Evolutionary conservation across 2,329 filamentous ascomycete species (phyloP).

Genomic region (Xylaria arbuscula): DNA sequence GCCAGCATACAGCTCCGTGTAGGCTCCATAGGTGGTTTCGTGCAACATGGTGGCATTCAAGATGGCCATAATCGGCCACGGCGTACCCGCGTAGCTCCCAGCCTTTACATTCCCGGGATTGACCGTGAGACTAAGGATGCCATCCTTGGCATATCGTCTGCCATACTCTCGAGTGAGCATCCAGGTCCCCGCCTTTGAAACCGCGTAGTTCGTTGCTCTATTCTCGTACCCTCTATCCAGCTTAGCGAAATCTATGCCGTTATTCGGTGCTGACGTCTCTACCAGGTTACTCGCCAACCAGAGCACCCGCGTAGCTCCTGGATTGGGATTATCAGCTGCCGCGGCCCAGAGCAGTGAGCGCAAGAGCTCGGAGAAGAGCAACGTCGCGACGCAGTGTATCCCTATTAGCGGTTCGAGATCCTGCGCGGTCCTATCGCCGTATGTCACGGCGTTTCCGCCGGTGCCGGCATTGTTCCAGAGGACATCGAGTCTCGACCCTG

Average conservation of each 20-base stretch:
- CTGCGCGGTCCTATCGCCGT: constrained; percentile 46
- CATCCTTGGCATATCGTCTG: constrained; percentile 37
- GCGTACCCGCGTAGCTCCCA: constrained; percentile 37
- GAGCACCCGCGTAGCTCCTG: constrained; percentile 34
- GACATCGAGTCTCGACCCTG: constrained; percentile 39
- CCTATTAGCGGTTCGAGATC: constrained; percentile 51
- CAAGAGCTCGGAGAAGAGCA: constrained; percentile 51
- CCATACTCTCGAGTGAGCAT: constrained; percentile 50
- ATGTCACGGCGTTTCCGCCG: constrained; percentile 37
- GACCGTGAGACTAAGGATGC: constrained; percentile 46
- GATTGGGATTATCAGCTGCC: constrained; percentile 25
- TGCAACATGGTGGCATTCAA: constrained; percentile 31
- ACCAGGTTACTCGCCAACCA: constrained; percentile 48
- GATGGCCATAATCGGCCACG: constrained; percentile 28
- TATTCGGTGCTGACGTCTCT: constrained; percentile 42
- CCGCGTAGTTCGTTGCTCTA: constrained; percentile 46
- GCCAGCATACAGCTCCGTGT: constrained; percentile 40
- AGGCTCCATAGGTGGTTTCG: constrained; percentile 37
- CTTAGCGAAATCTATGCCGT: constrained; percentile 48
- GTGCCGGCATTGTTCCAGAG: constrained; percentile 45
- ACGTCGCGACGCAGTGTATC: constrained; percentile 51
- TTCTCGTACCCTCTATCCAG: constrained; percentile 42
- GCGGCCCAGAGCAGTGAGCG: constrained; percentile 51
- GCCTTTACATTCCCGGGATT: constrained; percentile 53
- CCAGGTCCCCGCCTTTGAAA: constrained; percentile 53